phyloP scores from a whole-genome alignment of 2,329 filamentous ascomycete genomes.

The Calonectria pauciramosa region DNA sequence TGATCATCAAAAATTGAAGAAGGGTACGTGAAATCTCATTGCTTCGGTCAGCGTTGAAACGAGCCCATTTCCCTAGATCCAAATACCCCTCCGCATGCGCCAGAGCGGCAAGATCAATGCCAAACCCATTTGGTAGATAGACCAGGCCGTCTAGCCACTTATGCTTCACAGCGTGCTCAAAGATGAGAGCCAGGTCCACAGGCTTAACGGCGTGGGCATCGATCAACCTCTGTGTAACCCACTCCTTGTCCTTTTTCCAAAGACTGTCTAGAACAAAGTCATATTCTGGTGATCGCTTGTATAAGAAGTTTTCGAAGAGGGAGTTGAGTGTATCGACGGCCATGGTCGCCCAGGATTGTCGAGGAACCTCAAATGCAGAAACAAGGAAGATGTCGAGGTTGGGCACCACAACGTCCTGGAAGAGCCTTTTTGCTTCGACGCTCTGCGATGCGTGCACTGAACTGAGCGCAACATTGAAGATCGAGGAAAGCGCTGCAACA shows the following conservation, averaged over 20 bases:
- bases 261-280: slow-evolving; percentile 92
- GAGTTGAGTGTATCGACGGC: slow-evolving; percentile 82
- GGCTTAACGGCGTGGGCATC: slow-evolving; percentile 84
- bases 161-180: slow-evolving; percentile 80
- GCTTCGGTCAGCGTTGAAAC: slow-evolving; percentile 75
- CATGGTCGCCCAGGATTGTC: slow-evolving; percentile 79
- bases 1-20: slow-evolving; percentile 85
- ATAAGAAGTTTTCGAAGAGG: slow-evolving; percentile 86
- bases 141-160: slow-evolving; percentile 88
- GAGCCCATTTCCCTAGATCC: slow-evolving; percentile 85
- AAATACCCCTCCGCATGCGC: slow-evolving; percentile 86
- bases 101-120: slow-evolving; percentile 87
- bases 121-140: slow-evolving; percentile 84
- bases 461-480: slow-evolving; percentile 75
- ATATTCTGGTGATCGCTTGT: slow-evolving; percentile 82
- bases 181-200: slow-evolving; percentile 58
- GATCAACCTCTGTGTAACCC: slow-evolving; percentile 86
- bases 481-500: slow-evolving; percentile 81
- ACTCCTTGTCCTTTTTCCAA: slow-evolving; percentile 91
- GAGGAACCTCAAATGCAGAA: slow-evolving; percentile 81
- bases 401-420: slow-evolving; percentile 76
- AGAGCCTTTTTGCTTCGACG: slow-evolving; percentile 74
- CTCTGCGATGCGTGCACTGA: slow-evolving; percentile 73
- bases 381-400: slow-evolving; percentile 86
- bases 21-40: slow-evolving; percentile 79